phyloP scores from a whole-genome alignment of 2,329 filamentous ascomycete genomes.

The Fusarium foetens region DNA sequence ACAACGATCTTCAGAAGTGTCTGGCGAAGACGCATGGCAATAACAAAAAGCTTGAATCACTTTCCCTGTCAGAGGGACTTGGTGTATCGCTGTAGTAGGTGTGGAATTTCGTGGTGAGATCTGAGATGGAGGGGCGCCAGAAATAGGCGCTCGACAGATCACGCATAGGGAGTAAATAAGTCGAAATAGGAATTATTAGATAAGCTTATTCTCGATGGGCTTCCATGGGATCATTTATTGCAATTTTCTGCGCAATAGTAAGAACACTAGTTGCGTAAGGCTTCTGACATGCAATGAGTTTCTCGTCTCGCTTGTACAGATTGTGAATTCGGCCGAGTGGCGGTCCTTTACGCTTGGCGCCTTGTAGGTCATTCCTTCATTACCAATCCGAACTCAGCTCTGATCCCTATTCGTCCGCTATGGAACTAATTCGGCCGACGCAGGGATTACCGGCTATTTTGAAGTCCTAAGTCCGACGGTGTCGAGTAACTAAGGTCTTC shows the following conservation, averaged over 20 bases:
- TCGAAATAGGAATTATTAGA: too few species aligned
- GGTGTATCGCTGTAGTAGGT: not conserved
- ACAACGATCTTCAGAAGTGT: fast-evolving
- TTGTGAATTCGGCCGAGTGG: not conserved
- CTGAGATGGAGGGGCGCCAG: too few species aligned
- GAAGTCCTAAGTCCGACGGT: not conserved
- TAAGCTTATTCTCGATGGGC: too few species aligned
- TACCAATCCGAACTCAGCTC: too few species aligned
- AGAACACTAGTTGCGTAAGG: too few species aligned
- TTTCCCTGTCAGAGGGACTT: fast-evolving
- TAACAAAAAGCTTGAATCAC: fast-evolving
- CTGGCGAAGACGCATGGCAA: fast-evolving
- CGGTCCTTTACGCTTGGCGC: not conserved
- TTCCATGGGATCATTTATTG: too few species aligned
- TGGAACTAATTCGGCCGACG: not conserved
- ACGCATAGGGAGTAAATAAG: too few species aligned
- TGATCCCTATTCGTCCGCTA: fast-evolving
- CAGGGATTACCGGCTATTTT: not conserved
- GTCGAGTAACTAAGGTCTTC: not conserved
- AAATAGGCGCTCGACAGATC: too few species aligned
- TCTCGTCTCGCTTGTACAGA: too few species aligned
- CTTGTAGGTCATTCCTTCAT: not conserved
- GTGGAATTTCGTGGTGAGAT: too few species aligned
- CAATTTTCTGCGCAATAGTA: too few species aligned
- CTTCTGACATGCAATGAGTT: too few species aligned